Percentiles rank a stretch among this genome's conserved stretches.
These are phyloP conservation scores for Lithospermum erythrorhizon DNA, from an alignment of 257 asterid genomes.

Conservation along the genomic window DNA sequence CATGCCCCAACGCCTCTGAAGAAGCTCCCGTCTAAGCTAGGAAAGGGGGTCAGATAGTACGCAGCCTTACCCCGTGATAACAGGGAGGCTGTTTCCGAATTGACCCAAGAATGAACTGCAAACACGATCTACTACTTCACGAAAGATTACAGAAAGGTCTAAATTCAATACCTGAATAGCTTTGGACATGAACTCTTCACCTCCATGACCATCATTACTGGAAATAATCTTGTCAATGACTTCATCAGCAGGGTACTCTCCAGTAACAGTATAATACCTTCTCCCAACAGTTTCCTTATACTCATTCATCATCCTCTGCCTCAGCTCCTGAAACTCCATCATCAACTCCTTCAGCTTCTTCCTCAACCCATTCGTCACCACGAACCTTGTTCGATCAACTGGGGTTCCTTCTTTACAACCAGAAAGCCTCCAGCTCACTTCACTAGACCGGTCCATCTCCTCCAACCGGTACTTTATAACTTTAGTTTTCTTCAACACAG, in stretches of 20 bases:
- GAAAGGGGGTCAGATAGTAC: too few relatives aligned
- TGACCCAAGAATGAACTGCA: too few relatives aligned
- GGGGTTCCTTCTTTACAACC: slow-evolving; percentile 70
- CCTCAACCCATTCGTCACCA: slow-evolving; percentile 87
- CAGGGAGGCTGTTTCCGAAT: too few relatives aligned
- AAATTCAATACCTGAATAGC: slow-evolving; percentile 56
- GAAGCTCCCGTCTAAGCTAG: too few relatives aligned
- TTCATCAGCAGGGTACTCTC: slow-evolving; percentile 61
- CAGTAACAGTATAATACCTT: slow-evolving; percentile 74
- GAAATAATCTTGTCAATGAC: slow-evolving; percentile 73
- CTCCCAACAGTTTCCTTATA: slow-evolving; percentile 80
- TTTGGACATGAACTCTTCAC: slow-evolving; percentile 66
- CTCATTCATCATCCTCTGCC: slow-evolving; percentile 90
- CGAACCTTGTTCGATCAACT: slow-evolving; percentile 57
- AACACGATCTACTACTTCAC: too few relatives aligned
- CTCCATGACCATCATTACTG: slow-evolving; percentile 50
- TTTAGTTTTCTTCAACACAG: slow-evolving; percentile 60
- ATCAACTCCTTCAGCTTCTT: slow-evolving; percentile 86
- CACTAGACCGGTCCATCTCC: slow-evolving; percentile 82
- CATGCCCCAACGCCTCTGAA: too few relatives aligned
- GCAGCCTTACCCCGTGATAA: too few relatives aligned
- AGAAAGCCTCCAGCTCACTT: slow-evolving; percentile 43
- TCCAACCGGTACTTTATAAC: slow-evolving; percentile 47
- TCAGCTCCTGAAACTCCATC: slow-evolving; percentile 86
- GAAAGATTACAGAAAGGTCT: too few relatives aligned